Conservation (phyloP, 495 filamentous ascomycete species). For the Penicillium lividum region DNA sequence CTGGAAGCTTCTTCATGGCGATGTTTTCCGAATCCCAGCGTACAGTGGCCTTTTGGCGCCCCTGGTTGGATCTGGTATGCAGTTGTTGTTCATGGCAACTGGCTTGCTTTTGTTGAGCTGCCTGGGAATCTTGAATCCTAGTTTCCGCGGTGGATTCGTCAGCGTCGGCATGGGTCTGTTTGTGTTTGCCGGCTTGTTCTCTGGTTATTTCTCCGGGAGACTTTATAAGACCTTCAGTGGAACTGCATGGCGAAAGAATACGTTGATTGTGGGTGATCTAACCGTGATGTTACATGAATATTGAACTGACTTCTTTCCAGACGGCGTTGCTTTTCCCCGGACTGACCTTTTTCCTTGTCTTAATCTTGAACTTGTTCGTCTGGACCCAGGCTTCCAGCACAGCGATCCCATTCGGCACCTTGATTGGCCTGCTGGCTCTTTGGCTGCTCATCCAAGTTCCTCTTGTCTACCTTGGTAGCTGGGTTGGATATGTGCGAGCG, state of each 20-base stretch:
- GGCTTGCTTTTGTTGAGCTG: slow-evolving; percentile 79
- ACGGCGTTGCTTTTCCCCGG: slow-evolving; percentile 86
- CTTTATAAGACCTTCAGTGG: slow-evolving; percentile 89
- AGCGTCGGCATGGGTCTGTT: slow-evolving; percentile 86
- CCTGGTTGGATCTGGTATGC: slow-evolving; percentile 84
- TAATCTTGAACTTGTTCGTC: slow-evolving; percentile 89
- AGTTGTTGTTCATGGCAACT: slow-evolving; percentile 82
- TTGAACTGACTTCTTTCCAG: slow-evolving; percentile 30
- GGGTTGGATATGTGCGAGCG: slow-evolving; percentile 69
- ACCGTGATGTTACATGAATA: background rate
- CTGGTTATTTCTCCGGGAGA: slow-evolving; percentile 87
- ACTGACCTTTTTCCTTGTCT: slow-evolving; percentile 73
- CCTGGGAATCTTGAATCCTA: slow-evolving; percentile 83
- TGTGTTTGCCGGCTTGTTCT: slow-evolving; percentile 84
- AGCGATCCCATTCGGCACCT: slow-evolving; percentile 83
- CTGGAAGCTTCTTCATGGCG: slow-evolving; percentile 93
- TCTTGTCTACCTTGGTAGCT: slow-evolving; percentile 82
- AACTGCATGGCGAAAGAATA: slow-evolving; percentile 75
- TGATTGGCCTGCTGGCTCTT: slow-evolving; percentile 73
- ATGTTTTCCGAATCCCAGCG: slow-evolving; percentile 83
- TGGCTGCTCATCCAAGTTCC: slow-evolving; percentile 92
- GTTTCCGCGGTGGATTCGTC: slow-evolving; percentile 89
- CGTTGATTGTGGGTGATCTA: slow-evolving; percentile 56
- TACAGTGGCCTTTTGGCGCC: slow-evolving; percentile 81
- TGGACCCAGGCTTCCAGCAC: slow-evolving; percentile 93